Evolutionary conservation across 768 basidiomycete genomes (phyloP).

Genomic region (Leucocoprinus leucothites): DNA sequence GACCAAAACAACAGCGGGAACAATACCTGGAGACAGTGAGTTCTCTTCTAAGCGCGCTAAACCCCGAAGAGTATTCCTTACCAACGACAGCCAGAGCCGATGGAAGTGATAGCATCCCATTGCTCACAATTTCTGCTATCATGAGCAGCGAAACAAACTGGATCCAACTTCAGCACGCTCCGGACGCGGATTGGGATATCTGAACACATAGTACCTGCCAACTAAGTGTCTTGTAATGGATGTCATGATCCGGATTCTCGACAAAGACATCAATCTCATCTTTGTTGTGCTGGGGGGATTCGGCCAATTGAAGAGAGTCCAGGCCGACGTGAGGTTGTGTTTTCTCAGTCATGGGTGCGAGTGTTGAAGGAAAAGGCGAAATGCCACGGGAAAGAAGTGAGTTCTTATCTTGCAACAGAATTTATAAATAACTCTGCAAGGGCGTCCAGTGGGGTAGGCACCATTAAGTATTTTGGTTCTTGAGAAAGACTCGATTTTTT

Average conservation of each 20-base stretch:
- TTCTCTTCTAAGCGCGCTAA: not conserved
- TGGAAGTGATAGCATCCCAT: conserved; percentile 53
- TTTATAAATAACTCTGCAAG: not conserved
- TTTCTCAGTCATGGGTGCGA: not conserved
- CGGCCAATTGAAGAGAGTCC: not conserved
- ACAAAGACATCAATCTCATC: conserved; percentile 38
- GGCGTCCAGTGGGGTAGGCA: too few relatives aligned
- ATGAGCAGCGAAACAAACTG: conserved; percentile 49
- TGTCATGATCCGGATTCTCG: conserved; percentile 39
- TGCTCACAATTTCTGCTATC: conserved; percentile 58
- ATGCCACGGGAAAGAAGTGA: not conserved
- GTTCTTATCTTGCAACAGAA: not conserved
- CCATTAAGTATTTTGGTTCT: too few relatives aligned
- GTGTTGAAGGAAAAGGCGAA: not conserved
- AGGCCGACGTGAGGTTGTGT: not conserved
- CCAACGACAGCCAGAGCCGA: conserved; percentile 50
- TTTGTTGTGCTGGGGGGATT: not conserved
- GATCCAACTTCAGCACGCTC: not conserved
- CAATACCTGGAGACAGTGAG: conserved; percentile 36
- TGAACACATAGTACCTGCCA: conserved; percentile 36
- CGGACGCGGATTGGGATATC: not conserved
- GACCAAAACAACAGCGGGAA: conserved; percentile 43
- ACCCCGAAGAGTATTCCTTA: conserved; percentile 19
- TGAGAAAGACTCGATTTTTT: too few relatives aligned
- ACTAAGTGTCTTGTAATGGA: conserved; percentile 50